A percentile compares a stretch with the other conserved stretches of the same genome.
phyloP scores from a whole-genome alignment of 768 basidiomycete genomes.

The Phlebiopsis flavidoalba region DNA sequence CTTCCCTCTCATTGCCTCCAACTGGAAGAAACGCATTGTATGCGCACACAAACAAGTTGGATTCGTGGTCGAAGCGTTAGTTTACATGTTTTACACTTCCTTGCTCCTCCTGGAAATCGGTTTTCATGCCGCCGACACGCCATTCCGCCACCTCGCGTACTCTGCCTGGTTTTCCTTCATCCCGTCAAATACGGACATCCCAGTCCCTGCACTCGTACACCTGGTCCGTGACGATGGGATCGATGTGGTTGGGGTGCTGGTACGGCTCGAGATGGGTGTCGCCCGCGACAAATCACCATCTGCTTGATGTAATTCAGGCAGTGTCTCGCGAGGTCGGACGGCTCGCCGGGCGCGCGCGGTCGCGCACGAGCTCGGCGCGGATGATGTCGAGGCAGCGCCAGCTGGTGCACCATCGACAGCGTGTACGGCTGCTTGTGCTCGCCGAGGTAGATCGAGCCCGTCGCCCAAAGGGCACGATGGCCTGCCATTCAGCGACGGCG shows the following conservation, averaged over 20 bases:
- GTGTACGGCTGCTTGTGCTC: not conserved
- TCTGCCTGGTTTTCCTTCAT: constrained; percentile 15
- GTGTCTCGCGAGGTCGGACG: constrained; percentile 12
- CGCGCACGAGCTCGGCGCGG: constrained; percentile 11
- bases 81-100: too few species aligned
- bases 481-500: not conserved
- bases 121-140: not conserved
- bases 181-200: constrained; percentile 17
- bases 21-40: too few species aligned
- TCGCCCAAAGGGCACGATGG: constrained; percentile 27
- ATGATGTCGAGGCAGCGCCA: constrained; percentile 26
- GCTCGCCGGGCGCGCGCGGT: not conserved
- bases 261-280: constrained; percentile 17
- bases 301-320: constrained; percentile 25
- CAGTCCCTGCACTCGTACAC: constrained; percentile 19
- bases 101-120: too few species aligned
- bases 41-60: too few species aligned
- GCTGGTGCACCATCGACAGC: constrained; percentile 22
- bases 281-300: constrained; percentile 21
- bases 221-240: constrained; percentile 8
- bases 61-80: too few species aligned
- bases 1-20: too few species aligned
- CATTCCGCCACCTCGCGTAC: constrained; percentile 4
- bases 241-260: constrained; percentile 11
- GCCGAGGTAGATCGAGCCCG: constrained; percentile 24